Evolutionary conservation across 345 rosid species (phyloP), one percentile per base, ranked within the genome.

Genomic region (Eucalyptus rudis): DNA sequence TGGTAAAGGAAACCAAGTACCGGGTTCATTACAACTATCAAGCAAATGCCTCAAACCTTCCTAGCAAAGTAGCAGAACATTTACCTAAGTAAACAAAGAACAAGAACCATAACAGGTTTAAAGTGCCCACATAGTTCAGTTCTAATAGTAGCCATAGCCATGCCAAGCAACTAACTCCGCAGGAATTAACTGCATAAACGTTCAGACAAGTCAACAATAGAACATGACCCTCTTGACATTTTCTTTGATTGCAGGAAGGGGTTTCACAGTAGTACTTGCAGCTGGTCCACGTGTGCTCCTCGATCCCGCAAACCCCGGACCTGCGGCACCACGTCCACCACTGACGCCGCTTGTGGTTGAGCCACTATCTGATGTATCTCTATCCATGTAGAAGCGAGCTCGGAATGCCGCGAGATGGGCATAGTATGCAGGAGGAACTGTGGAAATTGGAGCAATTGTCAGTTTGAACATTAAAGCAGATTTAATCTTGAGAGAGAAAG

Each of bases 171-270:
- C 15, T 20, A 36, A 71, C 44, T 71, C 45, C 4, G 3, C 13
- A 12, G 44, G 81, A 71, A 71, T 43, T 71, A 36, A 71, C 22
- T 10, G 45, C 44, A 36, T 33, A 36, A 71, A 71, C 7, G 25
- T 71, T 36, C 83, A 71, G 45, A 71, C 14, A 36, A 19, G 83
- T 66, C 93, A 96, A 71, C 99, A 97, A 90, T 97, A 97, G 88
- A 97, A 97, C 99, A 97, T 97, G 52, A 96, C 99, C 83, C 99
- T 93, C 93, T 97, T 97, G 11, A 97, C 99, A 83, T 96, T 97
- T 89, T 97, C 99, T 92, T 97, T 97, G n/a, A 97, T 90, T 29
- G 98, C 94, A 86, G 99, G 99, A 59, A 97, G 92, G 44, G 99
- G 98, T 24, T 96, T 94, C 43, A 97, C 99, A 10, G 96, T 93